Base-by-base conservation (phyloP, 176 grass and related monocot genomes). In the Thalia dealbata region DNA sequence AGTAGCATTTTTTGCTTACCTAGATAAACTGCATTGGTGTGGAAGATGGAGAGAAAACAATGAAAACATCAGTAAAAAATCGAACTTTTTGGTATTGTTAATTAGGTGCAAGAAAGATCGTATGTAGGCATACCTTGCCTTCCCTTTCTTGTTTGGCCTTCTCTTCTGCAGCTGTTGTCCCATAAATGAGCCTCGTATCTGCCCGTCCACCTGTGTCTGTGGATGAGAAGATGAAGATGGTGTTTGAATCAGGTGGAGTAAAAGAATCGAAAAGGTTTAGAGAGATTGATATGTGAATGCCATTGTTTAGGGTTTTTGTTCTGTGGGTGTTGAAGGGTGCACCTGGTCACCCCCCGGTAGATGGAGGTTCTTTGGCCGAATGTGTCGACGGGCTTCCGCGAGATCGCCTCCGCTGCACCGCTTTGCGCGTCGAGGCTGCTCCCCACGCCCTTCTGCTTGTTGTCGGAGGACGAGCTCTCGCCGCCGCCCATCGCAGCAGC, bases 141-240 rank as follows among this genome's bases (percentile, higher is more conserved):
- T 16, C 95, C 95, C 83, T 99, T 99, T 62, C 95, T 87, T 59
- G 90, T 92, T 81, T 99, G 90, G 5, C 95, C 95, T 81, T 99
- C 95, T 88, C 90, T 99, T 90, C 88, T 88, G 81, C 90, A 99
- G 71, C 89, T 99, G 58, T 99, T 99, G 55, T 99, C 95, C 95
- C 95, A 99, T 0, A 99, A 77, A 82, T 99, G 95, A 75, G 95
- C 95, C 64, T 99, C 95, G 48, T 99, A 99, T 52, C 95, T 81
- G 25, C 95, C 95, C 0, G 95, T 99, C 95, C 95, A 99, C 88
- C 95, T 99, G 88, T 99, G 95, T 81, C 95, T 99, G 84, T 35
- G 72, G 80, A 42, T 82, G 64, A 70, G 52, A 76, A 74, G 14
- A 9, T 48, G 32, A 48, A 48, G 45, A 48, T 48, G 45, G 22